Conservation (phyloP, 148 eudicot species). For the Dysphania ambrosioides region DNA sequence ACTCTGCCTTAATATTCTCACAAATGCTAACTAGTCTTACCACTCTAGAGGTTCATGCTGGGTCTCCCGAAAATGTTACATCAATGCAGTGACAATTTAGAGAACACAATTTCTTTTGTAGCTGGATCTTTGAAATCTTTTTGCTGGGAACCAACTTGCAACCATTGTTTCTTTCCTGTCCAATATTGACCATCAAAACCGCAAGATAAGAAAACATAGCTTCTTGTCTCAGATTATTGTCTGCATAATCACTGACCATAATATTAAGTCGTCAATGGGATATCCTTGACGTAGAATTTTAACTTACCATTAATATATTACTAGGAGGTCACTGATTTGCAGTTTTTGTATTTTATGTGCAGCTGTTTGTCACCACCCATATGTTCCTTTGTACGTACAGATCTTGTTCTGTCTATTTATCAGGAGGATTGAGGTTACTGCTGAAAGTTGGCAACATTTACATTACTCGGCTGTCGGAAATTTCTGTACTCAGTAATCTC, state of each 20-base stretch:
- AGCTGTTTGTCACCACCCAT: slow-evolving; percentile 86
- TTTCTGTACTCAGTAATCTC: not conserved
- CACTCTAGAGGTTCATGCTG: not conserved
- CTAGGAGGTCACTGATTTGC: slow-evolving; percentile 1
- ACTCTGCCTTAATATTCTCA: not conserved
- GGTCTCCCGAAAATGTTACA: not conserved
- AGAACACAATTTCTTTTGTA: not conserved
- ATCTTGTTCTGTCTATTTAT: slow-evolving; percentile 78
- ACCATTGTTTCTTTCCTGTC: not conserved
- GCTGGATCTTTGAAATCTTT: not conserved
- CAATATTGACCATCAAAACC: not conserved
- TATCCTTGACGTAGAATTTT: no score
- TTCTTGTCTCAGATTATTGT: not conserved
- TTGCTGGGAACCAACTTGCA: not conserved
- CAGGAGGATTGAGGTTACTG: slow-evolving; percentile 67
- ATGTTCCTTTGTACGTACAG: slow-evolving; percentile 97
- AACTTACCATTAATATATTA: not conserved
- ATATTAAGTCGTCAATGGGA: not conserved
- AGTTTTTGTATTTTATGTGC: slow-evolving; percentile 21
- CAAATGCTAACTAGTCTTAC: not conserved
- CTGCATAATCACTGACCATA: not conserved
- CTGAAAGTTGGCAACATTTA: slow-evolving; percentile 16
- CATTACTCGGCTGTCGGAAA: not conserved
- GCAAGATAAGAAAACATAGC: not conserved
- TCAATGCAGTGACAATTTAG: not conserved